These are phyloP conservation scores for Naegleria gruberi DNA, from an alignment of 208 protist species.

Conservation along the genomic window DNA sequence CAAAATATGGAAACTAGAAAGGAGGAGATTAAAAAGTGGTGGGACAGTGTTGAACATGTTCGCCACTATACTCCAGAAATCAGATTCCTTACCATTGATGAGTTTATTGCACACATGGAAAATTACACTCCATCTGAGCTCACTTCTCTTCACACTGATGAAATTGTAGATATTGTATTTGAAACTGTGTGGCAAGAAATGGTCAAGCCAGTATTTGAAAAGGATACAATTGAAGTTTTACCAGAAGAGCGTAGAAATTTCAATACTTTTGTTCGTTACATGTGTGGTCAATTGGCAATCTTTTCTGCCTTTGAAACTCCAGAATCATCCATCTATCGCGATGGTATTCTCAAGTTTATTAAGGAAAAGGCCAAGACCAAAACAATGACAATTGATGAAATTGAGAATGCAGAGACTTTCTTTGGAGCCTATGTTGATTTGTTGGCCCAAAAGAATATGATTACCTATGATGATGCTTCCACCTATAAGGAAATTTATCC, in stretches of 20 bases:
- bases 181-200: neutral
- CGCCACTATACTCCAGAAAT: neutral
- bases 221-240: neutral
- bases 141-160: neutral
- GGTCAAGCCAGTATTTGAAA: neutral
- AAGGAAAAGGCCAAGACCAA: neutral
- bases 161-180: neutral
- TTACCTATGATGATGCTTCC: neutral
- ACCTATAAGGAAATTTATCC: slow-evolving; percentile 7
- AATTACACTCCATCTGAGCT: neutral
- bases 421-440: neutral
- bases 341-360: neutral
- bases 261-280: neutral
- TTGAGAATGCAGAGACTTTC: neutral
- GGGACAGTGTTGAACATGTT: neutral
- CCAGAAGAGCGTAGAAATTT: neutral
- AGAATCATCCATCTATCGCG: neutral
- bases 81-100: neutral
- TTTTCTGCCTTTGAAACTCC: neutral
- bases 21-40: neutral
- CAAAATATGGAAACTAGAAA: neutral
- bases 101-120: neutral
- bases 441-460: neutral
- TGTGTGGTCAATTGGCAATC: neutral
- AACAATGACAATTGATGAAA: neutral